Evolutionary conservation across 2,329 filamentous ascomycete species (phyloP).

Genomic region (Ophiocordyceps camponoti-floridani): DNA sequence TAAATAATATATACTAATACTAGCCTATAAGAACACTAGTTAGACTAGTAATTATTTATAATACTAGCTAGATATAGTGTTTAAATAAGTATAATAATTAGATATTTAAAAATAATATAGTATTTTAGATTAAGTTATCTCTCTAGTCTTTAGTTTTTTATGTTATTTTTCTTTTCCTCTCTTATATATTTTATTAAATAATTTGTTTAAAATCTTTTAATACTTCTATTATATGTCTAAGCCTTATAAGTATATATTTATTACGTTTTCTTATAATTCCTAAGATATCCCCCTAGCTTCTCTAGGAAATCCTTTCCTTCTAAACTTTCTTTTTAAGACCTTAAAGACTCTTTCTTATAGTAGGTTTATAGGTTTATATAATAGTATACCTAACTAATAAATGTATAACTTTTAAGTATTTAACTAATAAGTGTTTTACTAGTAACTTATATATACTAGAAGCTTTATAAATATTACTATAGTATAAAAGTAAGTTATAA

Average conservation of each 20-base stretch:
- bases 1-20: no score
- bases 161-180: background rate
- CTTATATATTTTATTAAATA: background rate
- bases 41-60: no score
- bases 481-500: background rate
- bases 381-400: no score
- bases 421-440: no score
- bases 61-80: no score
- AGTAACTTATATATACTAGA: background rate
- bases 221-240: background rate
- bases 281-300: no score
- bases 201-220: background rate
- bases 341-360: no score
- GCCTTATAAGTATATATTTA: background rate
- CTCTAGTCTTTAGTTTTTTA: background rate
- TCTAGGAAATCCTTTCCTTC: no score
- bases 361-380: no score
- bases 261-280: no score
- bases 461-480: background rate
- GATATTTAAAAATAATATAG: background rate
- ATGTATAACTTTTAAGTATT: background rate
- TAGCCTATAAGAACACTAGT: no score
- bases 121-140: background rate
- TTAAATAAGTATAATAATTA: background rate
- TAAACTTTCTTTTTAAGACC: no score